A percentile compares a stretch with the other conserved stretches of the same genome.
phyloP scores from a whole-genome alignment of 495 filamentous ascomycete species.

The Aspergillus sparsus region DNA sequence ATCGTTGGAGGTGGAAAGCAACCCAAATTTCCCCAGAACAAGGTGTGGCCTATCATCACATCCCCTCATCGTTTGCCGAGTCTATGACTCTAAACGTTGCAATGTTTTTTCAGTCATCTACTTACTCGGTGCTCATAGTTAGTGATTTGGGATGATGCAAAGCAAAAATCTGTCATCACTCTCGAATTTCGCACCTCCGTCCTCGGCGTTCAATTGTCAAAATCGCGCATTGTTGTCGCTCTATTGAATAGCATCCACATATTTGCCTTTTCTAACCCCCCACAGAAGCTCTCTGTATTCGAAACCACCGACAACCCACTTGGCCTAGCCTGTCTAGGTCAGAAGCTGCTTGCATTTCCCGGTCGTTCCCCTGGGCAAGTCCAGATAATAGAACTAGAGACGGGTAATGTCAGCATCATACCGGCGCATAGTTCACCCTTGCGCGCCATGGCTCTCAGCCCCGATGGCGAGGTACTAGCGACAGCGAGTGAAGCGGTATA shows the following conservation, averaged over 20 bases:
- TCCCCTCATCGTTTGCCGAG: too few relatives aligned
- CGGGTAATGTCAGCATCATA: conserved; percentile 87
- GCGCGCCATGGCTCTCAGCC: conserved; percentile 76
- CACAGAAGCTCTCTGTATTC: conserved; percentile 69
- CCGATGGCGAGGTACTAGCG: conserved; percentile 77
- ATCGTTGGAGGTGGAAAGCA: conserved; percentile 86
- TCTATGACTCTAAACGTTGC: neutral
- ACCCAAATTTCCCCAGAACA: conserved; percentile 86
- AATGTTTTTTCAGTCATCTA: neutral
- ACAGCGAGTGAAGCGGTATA: conserved; percentile 85
- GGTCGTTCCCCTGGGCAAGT: conserved; percentile 85
- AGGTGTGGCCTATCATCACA: conserved; percentile 50
- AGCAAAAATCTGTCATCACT: conserved; percentile 69
- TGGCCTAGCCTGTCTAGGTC: conserved; percentile 77
- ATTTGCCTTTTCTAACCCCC: conserved; percentile 78
- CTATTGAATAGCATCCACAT: conserved; percentile 81
- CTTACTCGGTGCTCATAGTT: conserved; percentile 49
- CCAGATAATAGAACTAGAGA: conserved; percentile 81
- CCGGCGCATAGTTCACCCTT: conserved; percentile 83
- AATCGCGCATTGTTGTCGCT: conserved; percentile 75
- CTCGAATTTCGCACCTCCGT: conserved; percentile 76
- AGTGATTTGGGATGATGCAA: conserved; percentile 89
- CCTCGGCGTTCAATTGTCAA: conserved; percentile 74
- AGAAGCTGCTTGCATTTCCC: conserved; percentile 75
- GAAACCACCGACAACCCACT: conserved; percentile 86